These are phyloP conservation scores for Lepidium aucheri DNA, from an alignment of 345 rosid genomes.

Conservation along the genomic window DNA sequence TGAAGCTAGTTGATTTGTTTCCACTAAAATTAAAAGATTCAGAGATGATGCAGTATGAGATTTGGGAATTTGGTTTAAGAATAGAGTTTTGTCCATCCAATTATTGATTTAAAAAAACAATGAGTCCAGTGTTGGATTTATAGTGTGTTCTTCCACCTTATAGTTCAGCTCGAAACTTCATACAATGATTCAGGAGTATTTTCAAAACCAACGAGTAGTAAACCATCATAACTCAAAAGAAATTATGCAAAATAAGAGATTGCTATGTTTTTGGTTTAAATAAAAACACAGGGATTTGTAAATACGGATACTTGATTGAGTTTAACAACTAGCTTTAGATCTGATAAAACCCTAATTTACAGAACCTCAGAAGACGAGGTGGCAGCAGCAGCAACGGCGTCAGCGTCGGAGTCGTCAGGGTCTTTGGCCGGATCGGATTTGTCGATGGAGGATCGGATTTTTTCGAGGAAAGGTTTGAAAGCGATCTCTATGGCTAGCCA, in stretches of 20 bases:
- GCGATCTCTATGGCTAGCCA: slow-evolving; percentile 87
- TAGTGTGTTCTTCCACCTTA: too few species aligned
- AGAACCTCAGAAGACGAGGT: not conserved
- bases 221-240: not conserved
- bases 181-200: too few species aligned
- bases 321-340: not conserved
- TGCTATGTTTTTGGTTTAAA: not conserved
- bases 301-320: not conserved
- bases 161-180: too few species aligned
- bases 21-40: too few species aligned
- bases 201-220: not conserved
- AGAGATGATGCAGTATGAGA: too few species aligned
- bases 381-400: not conserved
- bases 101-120: too few species aligned
- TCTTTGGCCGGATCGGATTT: slow-evolving; percentile 61
- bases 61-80: too few species aligned
- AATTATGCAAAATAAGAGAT: not conserved
- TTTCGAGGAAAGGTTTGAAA: slow-evolving; percentile 71
- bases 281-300: not conserved
- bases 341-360: not conserved
- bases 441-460: slow-evolving; percentile 60
- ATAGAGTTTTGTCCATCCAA: too few species aligned
- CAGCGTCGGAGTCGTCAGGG: slow-evolving; percentile 41
- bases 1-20: too few species aligned
- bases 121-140: too few species aligned